Evolutionary conservation across 306 rosid species (phyloP), one percentile per base, ranked within the genome.

Genomic region (Sechiopsis laciniata): DNA sequence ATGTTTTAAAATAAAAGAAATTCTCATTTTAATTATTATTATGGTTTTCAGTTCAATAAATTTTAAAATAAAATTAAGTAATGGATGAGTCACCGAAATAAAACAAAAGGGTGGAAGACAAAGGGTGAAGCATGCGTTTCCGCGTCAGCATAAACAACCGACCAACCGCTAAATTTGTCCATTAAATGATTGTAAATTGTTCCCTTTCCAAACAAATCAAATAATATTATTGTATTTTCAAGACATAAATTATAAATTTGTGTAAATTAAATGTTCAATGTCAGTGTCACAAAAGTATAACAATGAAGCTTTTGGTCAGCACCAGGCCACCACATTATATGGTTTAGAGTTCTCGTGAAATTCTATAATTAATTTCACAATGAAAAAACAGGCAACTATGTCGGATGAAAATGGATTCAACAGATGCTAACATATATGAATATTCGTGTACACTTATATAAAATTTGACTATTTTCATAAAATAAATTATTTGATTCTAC

Each of bases 101-200:
- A 42, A 42, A 42, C 48, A 42, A 42, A 40, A 15, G 29, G 45
- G 74, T 59, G 55, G 24, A 9, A 24, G 74, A 51, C 74, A 48
- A 50, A 51, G 22, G 45, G 58, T 22, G 74, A 45, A 70, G 45
- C 74, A 70, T 52, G 60, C 74, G 74, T 51, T 20, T 48, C 75
- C 60, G 61, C 58, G 65, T 71, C 77, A 75, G 74, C 74, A 55
- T 14, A 78, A 70, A 70, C 73, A 70, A 42, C 73, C 22, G 72
- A 78, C 77, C 68, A 78, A 40, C 65, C 32, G 51, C 76, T 77
- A 74, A 76, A 12, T 74, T 59, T 64, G 73, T 79, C 76, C 62
- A 16, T 20, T 40, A 67, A 78, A 72, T 35, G 54, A 80, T 70
- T 70, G 24, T 16, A 15, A 70, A 70, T 51, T 22, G 19, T 50